Evolutionary conservation across 2,329 filamentous ascomycete genomes (phyloP).

Genomic region (Emmonsiellopsis sp.): DNA sequence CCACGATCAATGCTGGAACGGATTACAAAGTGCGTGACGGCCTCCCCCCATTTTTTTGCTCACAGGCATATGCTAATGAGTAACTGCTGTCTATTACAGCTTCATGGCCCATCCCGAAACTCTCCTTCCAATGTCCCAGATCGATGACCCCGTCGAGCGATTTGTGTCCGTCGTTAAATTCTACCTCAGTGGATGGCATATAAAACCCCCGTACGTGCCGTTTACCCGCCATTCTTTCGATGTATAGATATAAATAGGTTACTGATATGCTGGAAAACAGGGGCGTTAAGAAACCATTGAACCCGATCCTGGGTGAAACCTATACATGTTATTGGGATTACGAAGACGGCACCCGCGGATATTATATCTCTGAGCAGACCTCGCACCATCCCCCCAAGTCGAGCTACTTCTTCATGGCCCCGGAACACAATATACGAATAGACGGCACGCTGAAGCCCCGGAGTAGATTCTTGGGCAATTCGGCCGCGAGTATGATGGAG

Average conservation of each 20-base stretch:
- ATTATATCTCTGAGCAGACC: conserved; percentile 96
- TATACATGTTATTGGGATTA: conserved; percentile 97
- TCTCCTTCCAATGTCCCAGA: conserved; percentile 73
- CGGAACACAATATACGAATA: conserved; percentile 86
- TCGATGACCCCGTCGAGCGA: conserved; percentile 80
- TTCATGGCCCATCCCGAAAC: conserved; percentile 99
- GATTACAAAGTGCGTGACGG: conserved; percentile 76
- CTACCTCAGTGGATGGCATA: conserved; percentile 97
- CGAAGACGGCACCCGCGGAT: conserved; percentile 71
- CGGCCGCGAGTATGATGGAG: conserved; percentile 96
- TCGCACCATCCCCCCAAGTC: conserved; percentile 98
- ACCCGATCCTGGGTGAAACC: conserved; percentile 89
- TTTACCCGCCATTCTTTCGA: not conserved
- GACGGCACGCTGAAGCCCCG: conserved; percentile 91
- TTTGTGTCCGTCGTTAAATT: conserved; percentile 97
- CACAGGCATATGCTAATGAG: conserved; percentile 9
- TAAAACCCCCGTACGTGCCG: conserved; percentile 75
- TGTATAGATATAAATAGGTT: not conserved
- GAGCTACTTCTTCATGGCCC: conserved; percentile 97
- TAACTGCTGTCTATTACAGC: conserved; percentile 41
- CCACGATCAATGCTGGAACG: conserved; percentile 96
- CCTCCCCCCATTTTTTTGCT: not conserved
- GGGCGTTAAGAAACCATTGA: conserved; percentile 95
- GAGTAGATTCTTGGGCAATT: conserved; percentile 93
- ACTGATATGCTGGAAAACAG: conserved; percentile 36